Percentiles rank a stretch among this genome's conserved stretches.
Evolutionary conservation across 345 rosid genomes (phyloP).

Genomic region (Angophora floribunda): DNA sequence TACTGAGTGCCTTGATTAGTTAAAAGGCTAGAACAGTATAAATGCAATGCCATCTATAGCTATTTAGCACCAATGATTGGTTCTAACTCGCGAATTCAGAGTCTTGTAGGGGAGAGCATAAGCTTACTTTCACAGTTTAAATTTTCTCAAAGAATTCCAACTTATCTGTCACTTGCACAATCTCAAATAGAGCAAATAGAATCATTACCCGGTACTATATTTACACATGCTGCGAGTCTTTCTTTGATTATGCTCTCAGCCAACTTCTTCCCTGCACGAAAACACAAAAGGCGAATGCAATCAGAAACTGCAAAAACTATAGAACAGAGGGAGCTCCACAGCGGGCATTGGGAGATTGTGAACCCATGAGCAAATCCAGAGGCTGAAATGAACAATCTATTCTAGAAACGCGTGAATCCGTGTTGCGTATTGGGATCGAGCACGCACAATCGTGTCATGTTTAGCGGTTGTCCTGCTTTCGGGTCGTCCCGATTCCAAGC

Average conservation of each 20-base stretch:
- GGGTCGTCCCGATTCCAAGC: neutral
- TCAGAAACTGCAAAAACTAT: neutral
- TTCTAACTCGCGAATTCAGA: neutral
- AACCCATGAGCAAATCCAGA: neutral
- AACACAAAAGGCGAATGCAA: neutral
- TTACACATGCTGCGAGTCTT: constrained; percentile 92
- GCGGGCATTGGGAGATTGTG: neutral
- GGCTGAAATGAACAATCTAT: neutral
- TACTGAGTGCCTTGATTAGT: neutral
- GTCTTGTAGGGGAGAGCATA: neutral
- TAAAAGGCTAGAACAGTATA: neutral
- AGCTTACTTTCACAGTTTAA: neutral
- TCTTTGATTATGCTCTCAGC: constrained; percentile 76
- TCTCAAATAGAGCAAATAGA: neutral
- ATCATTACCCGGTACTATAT: constrained; percentile 65
- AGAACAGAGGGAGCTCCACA: neutral
- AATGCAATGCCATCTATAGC: neutral
- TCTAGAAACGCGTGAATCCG: neutral
- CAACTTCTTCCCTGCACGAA: constrained; percentile 66
- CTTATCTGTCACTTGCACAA: neutral
- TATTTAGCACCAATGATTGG: neutral
- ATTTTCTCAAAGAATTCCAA: neutral
- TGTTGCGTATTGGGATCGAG: neutral
- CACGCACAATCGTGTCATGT: neutral
- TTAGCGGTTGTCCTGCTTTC: neutral